A percentile compares a stretch with the other conserved stretches of the same genome.
Conservation (phyloP, 23 red algal genomes). For the Gracilaria gracilis region DNA sequence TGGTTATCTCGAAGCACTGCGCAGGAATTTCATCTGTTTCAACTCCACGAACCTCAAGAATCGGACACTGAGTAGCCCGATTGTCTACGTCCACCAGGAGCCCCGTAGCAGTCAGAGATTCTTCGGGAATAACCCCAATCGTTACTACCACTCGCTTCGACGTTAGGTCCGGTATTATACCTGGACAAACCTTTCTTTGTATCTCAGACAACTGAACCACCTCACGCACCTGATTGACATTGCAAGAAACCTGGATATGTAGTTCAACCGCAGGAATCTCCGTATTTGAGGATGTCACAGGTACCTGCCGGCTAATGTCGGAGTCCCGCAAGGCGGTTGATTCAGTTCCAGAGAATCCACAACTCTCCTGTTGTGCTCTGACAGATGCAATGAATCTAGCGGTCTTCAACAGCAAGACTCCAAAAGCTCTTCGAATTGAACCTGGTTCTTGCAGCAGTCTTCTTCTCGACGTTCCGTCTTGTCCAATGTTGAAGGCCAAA, state of each 20-base stretch:
- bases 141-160: slow-evolving; percentile 21
- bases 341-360: slow-evolving; percentile 47
- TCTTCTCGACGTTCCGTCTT: slow-evolving; percentile 49
- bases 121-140: slow-evolving; percentile 26
- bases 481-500: slow-evolving; percentile 35
- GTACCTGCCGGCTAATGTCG: slow-evolving; percentile 1
- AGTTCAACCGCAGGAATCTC: slow-evolving; percentile 41
- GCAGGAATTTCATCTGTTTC: slow-evolving; percentile 17
- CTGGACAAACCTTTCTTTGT: slow-evolving; percentile 22
- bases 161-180: not conserved
- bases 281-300: not conserved
- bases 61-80: not conserved
- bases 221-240: slow-evolving; percentile 8
- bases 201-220: slow-evolving; percentile 11
- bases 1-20: slow-evolving; percentile 26
- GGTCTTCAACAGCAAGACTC: slow-evolving; percentile 19
- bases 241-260: slow-evolving; percentile 34
- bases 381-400: slow-evolving; percentile 31
- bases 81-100: slow-evolving; percentile 27
- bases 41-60: slow-evolving; percentile 29
- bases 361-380: slow-evolving; percentile 57
- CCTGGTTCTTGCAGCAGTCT: slow-evolving; percentile 30
- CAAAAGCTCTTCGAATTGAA: slow-evolving; percentile 21
- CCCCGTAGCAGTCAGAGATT: slow-evolving; percentile 21
- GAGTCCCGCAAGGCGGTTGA: slow-evolving; percentile 39